A percentile compares a stretch with the other conserved stretches of the same genome.
Evolutionary conservation across 306 rosid genomes (phyloP).

Genomic region (Rosa multiflora): DNA sequence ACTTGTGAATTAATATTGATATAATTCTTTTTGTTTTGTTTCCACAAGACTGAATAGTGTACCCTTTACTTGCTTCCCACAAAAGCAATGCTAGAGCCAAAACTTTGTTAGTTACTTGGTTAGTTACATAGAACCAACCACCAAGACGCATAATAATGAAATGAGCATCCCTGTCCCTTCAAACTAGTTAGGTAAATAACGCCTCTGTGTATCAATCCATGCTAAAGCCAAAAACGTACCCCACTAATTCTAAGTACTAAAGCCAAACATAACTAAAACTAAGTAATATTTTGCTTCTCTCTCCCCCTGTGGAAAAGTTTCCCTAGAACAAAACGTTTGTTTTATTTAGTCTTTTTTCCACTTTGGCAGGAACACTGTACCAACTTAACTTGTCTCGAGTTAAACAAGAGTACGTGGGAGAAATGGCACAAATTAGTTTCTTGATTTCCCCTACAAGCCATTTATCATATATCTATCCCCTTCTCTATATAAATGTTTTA

Average conservation of each 20-base stretch:
- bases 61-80: neutral
- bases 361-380: neutral
- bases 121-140: slow-evolving; percentile 2
- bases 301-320: neutral
- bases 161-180: neutral
- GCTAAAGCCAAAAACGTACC: neutral
- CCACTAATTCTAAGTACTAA: neutral
- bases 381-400: neutral
- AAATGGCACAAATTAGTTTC: neutral
- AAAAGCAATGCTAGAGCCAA: neutral
- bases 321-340: neutral
- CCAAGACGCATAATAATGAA: neutral
- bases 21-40: neutral
- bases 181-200: slow-evolving; percentile 16
- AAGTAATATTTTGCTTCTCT: neutral
- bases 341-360: neutral
- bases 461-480: neutral
- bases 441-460: slow-evolving; percentile 5
- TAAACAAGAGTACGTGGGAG: slow-evolving; percentile 5
- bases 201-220: neutral
- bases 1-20: neutral
- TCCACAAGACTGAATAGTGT: neutral
- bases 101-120: neutral
- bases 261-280: neutral
- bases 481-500: slow-evolving; percentile 13